Percentiles rank a stretch among this genome's conserved stretches.
Evolutionary conservation across 768 basidiomycete species (phyloP).

Genomic region (Leccinum fibrillosum): DNA sequence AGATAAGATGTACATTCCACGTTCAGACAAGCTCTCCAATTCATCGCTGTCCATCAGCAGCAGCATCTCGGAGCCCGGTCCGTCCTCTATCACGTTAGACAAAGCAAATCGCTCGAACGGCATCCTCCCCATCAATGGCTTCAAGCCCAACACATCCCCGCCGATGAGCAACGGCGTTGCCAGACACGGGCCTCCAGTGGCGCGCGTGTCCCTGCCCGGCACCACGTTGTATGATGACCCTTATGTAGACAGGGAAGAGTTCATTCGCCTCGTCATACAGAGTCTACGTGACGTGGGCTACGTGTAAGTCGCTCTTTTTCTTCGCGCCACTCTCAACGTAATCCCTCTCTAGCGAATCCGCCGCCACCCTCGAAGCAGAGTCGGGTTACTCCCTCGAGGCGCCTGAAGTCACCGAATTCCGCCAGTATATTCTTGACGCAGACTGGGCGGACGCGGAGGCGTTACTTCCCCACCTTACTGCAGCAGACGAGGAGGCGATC

Average conservation of each 20-base stretch:
- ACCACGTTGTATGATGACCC: conserved; percentile 77
- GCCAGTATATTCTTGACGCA: conserved; percentile 74
- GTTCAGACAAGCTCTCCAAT: conserved; percentile 46
- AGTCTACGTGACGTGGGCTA: conserved; percentile 87
- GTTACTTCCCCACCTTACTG: conserved; percentile 64
- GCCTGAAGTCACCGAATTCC: conserved; percentile 72
- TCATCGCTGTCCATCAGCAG: conserved; percentile 47
- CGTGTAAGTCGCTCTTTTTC: conserved; percentile 41
- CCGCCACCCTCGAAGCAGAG: conserved; percentile 85
- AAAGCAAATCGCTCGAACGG: conserved; percentile 31
- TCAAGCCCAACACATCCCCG: conserved; percentile 36
- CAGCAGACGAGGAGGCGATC: conserved; percentile 63
- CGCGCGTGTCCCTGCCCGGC: conserved; percentile 67
- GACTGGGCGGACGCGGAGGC: conserved; percentile 78
- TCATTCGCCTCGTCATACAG: conserved; percentile 84
- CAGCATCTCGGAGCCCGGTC: conserved; percentile 45
- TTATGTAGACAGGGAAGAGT: conserved; percentile 83
- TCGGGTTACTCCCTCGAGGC: conserved; percentile 88
- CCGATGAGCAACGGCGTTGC: conserved; percentile 46
- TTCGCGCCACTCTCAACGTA: conserved; percentile 8
- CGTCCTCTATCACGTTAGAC: conserved; percentile 44
- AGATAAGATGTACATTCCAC: conserved; percentile 51
- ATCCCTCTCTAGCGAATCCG: conserved; percentile 67
- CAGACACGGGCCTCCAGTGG: conserved; percentile 48
- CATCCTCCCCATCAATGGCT: conserved; percentile 43